A percentile compares a stretch with the other conserved stretches of the same genome.
Conservation (phyloP, 805 yeast genomes). For the Saccharomycopsis capsularis region DNA sequence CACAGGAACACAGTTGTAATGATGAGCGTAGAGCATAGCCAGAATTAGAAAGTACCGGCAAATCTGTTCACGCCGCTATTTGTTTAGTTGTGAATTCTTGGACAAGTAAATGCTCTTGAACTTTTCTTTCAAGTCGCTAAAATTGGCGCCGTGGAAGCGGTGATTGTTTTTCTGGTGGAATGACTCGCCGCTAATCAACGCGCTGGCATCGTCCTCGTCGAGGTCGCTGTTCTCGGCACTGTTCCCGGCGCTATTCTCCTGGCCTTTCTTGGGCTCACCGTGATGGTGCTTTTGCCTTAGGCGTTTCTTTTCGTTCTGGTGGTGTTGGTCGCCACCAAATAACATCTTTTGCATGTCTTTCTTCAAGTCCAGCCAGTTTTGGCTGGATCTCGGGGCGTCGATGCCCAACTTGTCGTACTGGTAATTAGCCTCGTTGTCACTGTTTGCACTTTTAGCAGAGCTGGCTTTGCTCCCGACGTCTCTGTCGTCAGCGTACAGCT, state of each 20-base stretch:
- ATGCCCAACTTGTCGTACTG: too few relatives aligned
- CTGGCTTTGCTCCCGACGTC: too few relatives aligned
- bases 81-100: too few relatives aligned
- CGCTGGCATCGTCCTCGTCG: not conserved
- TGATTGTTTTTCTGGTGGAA: too few relatives aligned
- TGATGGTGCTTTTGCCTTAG: not conserved
- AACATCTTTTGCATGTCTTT: not conserved
- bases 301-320: not conserved
- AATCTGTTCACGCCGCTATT: too few relatives aligned
- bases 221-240: not conserved
- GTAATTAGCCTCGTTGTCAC: not conserved
- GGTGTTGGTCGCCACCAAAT: not conserved
- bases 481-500: not conserved
- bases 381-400: slow-evolving; percentile 3
- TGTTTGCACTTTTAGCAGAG: not conserved
- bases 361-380: not conserved
- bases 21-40: too few relatives aligned
- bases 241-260: not conserved
- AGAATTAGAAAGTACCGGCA: too few relatives aligned
- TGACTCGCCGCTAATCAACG: not conserved
- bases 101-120: too few relatives aligned
- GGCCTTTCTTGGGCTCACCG: not conserved
- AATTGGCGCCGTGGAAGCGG: too few relatives aligned
- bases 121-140: too few relatives aligned
- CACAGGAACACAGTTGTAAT: too few relatives aligned